Evolutionary conservation across 192 early-diverging fungal species (phyloP), one percentile per base, ranked within the genome.

Genomic region (Backusella mclennaniae): DNA sequence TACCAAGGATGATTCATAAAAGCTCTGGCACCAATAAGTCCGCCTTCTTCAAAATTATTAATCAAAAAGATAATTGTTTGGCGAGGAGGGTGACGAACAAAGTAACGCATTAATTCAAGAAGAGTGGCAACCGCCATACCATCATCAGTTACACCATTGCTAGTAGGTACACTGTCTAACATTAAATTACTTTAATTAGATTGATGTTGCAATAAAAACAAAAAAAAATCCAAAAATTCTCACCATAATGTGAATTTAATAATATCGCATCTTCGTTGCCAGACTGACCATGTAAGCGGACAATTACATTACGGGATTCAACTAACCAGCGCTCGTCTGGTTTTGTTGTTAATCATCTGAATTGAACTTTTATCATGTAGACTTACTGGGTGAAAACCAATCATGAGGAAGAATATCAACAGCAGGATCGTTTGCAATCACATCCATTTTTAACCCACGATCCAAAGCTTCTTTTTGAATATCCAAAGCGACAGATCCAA

Each of bases 1-100:
- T 84, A 83, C 92, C 92, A 93, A 23, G 83, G 85, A 69, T 93
- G 92, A 36, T 87, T 83, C 44, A 90, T 87, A 78, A 93, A 90
- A 4, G 86, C 79, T 33, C 76, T 78, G 2, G 92, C 90, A n/a
- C 92, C 92, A 78, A 85, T 77, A 21, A 93, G 78, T 0, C 91
- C 92, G 52, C 76, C 80, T 71, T 93, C 92, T 80, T 93, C 92
- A 42, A 88, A 87, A 79, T 92, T 92, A 76, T 93, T 92, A 53
- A 93, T 89, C 79, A 92, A 89, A 75, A 93, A 88, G 14, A 93
- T 78, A 42, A 93, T 86, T 7, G 88, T 86, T 46, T 92, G 87
- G 11, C 85, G 80, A 31, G 87, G 85, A 41, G 90, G 91, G 53
- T 86, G 78, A 19, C 75, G 73, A 35, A 87, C 81, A 74, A 93